Base-by-base conservation (phyloP, 78 protist species). In the Emiliania huxleyi region DNA sequence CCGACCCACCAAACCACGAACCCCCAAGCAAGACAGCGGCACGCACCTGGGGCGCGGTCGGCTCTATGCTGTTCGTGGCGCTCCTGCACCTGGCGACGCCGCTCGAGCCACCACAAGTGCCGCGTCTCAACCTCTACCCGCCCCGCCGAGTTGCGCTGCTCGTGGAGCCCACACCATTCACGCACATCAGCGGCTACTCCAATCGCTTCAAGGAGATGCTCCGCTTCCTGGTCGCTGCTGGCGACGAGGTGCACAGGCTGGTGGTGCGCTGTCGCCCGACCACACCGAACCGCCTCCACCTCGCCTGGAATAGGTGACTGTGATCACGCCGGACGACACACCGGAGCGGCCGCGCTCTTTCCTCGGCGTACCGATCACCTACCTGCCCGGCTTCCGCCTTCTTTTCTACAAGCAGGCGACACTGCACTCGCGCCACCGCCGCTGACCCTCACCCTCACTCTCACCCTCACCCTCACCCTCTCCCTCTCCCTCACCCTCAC, bases 161-260 rank as follows among this genome's bases (percentile, higher is more conserved):
- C 37, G 94, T 93, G 25, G 94, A 93, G 91, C 94, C 94, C 3
- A 85, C 94, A 2, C 94, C 94, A 11, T 93, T 93, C 92, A 93
- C 94, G 48, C 94, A 93, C 49, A 88, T 93, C 44, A 43, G 87
- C 33, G 94, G 94, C 40, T 93, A 93, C 94, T 87, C 94, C 44
- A 93, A 93, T 69, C 52, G 94, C 40, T 93, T 84, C 87, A 84
- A 93, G 87, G 94, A 93, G 87, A 87, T 93, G 94, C 94, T 93
- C 37, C 49, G 69, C 45, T 90, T 44, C 87, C 56, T 90, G 49
- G 21, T 35, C 29, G 44, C 18, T 0, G 87, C 56, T 2, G 93
- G 87, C 69, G 88, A 71, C 71, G 33, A 69, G 0, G 40, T 37
- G n/a, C 37, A n/a, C n/a, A n/a, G n/a, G n/a, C n/a, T n/a, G n/a